phyloP scores from a whole-genome alignment of 257 asterid species.

The Fraxinus excelsior region DNA sequence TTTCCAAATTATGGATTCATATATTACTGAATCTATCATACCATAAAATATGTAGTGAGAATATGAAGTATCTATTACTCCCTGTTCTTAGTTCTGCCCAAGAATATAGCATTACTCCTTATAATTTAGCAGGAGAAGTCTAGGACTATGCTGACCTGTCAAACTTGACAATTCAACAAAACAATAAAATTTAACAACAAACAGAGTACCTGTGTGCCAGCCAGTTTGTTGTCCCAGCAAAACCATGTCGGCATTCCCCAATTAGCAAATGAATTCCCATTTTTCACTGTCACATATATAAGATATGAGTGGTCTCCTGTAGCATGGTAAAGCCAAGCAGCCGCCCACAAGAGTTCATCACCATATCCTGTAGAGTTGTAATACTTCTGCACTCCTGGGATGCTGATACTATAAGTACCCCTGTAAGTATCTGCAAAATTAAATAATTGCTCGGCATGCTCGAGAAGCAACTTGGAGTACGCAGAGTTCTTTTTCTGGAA shows the following conservation, averaged over 20 bases:
- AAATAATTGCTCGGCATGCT: conserved; percentile 55
- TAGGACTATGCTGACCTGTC: background rate
- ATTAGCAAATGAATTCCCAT: conserved; percentile 48
- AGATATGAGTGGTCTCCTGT: conserved; percentile 47
- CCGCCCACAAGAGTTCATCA: conserved; percentile 78
- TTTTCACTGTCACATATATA: conserved; percentile 34
- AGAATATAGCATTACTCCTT: background rate
- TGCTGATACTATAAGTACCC: conserved; percentile 49
- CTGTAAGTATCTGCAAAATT: conserved; percentile 56
- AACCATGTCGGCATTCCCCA: conserved; percentile 64
- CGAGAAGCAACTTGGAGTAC: conserved; percentile 49
- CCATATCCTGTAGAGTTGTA: conserved; percentile 66
- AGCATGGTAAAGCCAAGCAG: conserved; percentile 75
- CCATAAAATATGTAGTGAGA: background rate
- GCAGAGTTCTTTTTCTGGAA: conserved; percentile 36
- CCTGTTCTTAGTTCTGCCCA: background rate
- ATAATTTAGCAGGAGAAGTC: background rate
- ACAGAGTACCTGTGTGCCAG: conserved; percentile 55
- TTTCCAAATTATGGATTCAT: background rate
- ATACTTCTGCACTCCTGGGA: conserved; percentile 45
- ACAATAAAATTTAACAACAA: background rate
- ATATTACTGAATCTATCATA: background rate
- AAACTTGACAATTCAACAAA: background rate
- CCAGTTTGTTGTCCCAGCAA: conserved; percentile 64
- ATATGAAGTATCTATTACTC: background rate